These are phyloP conservation scores for Kluyveromyces marxianus DNA, from an alignment of 1,139 yeast species.

Conservation along the genomic window DNA sequence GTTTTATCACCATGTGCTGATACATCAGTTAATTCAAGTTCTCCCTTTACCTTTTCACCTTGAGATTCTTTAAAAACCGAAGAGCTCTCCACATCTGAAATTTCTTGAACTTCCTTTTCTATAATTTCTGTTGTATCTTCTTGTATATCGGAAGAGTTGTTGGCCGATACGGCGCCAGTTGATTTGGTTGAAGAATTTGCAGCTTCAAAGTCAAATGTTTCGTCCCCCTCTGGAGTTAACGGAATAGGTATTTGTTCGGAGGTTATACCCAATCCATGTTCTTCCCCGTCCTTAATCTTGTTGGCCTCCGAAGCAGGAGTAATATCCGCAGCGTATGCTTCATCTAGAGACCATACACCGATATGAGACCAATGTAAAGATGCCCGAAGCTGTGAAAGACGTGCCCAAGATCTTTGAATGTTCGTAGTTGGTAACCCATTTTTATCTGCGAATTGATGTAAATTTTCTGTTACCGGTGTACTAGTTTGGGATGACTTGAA, in stretches of 20 bases:
- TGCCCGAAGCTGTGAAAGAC: constrained; percentile 46
- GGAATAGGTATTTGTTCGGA: not conserved
- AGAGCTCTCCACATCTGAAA: too few species aligned
- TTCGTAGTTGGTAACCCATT: constrained; percentile 26
- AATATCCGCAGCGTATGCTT: constrained; percentile 28
- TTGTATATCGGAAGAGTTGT: too few species aligned
- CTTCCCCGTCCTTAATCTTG: not conserved
- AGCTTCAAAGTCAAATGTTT: constrained; percentile 12
- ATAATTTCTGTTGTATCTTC: too few species aligned
- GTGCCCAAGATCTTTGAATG: constrained; percentile 48
- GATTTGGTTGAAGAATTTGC: not conserved
- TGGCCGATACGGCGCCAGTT: too few species aligned
- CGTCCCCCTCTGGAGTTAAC: not conserved
- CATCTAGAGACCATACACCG: constrained; percentile 44
- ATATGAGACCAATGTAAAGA: constrained; percentile 78
- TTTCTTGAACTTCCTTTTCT: too few species aligned
- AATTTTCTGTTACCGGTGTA: constrained; percentile 10
- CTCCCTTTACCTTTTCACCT: too few species aligned
- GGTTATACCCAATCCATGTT: constrained; percentile 2
- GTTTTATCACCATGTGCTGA: not conserved
- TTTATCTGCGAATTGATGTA: constrained; percentile 12
- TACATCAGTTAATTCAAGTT: too few species aligned
- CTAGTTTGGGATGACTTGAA: constrained; percentile 1
- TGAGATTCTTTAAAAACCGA: too few species aligned
- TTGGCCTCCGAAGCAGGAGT: constrained; percentile 16